Conservation (phyloP, 805 yeast species). For the Saccharomycodes ludwigii region DNA sequence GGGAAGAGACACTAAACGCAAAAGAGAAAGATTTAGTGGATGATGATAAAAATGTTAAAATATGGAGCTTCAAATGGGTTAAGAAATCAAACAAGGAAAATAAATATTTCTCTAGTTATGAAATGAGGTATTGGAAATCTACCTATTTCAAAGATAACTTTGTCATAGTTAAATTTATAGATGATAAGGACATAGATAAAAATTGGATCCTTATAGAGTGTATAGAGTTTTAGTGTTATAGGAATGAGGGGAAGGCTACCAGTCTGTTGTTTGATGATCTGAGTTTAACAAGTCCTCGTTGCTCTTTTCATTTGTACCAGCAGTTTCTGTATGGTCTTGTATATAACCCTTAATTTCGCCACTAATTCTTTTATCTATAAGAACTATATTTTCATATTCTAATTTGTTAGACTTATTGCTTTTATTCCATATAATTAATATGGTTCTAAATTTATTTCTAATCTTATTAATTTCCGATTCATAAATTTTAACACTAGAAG, state of each 20-base stretch:
- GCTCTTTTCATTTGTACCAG: too few species aligned
- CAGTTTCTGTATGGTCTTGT: too few species aligned
- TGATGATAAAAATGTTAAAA: conserved; percentile 13
- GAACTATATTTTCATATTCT: conserved; percentile 14
- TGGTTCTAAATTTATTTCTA: conserved; percentile 47
- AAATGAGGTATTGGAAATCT: conserved; percentile 43
- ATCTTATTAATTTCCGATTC: conserved; percentile 43
- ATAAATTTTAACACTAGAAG: conserved; percentile 40
- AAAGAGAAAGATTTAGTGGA: conserved; percentile 9
- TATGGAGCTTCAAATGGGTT: conserved; percentile 34
- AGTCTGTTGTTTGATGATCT: too few species aligned
- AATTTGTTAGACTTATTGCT: conserved; percentile 15
- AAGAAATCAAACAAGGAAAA: conserved; percentile 24
- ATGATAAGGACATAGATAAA: conserved; percentile 12
- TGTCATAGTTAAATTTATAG: conserved; percentile 24
- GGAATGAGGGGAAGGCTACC: too few species aligned
- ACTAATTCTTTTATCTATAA: conserved; percentile 9
- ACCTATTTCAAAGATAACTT: conserved; percentile 37
- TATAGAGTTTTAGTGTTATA: conserved; percentile 13
- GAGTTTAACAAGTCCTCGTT: too few species aligned
- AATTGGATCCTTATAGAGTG: conserved; percentile 19
- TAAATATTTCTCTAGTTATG: conserved; percentile 38
- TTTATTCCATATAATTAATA: conserved; percentile 26
- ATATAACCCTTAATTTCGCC: conserved; percentile 21
- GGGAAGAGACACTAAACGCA: conserved; percentile 18